Base-by-base conservation (phyloP, 306 rosid species). In the Arachis hypogaea region DNA sequence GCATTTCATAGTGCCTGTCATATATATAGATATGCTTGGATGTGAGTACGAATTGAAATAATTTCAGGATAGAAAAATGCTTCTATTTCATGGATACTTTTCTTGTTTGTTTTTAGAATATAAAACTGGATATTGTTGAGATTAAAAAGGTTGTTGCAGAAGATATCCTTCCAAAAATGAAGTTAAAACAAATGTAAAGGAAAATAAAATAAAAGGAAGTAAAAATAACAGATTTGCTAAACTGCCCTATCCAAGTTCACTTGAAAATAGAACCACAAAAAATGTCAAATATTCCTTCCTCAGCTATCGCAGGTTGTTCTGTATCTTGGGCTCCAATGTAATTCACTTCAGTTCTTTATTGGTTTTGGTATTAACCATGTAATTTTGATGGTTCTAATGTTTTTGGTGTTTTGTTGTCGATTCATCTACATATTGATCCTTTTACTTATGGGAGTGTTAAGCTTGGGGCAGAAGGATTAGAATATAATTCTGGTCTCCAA, bases 61-160 rank as follows among this genome's bases (percentile, higher is more conserved):
- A 29, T 59, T 59, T 81, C 52, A 40, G 58, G 52, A 46, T 33
- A 18, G 49, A 68, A 65, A 59, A 42, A 40, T 8, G 52, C 72
- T 14, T 49, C 40, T 11, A 72, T 28, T 65, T 72, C 22, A 49
- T 36, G 28, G 63, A 57, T 47, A 41, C 58, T 2, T 33, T 33
- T 33, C 38, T 33, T 33, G 38, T 33, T 33, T 33, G 49, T 58
- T n/a, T 49, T 63, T 59, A 40, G 33, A 43, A 40, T 63, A 43
- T 52, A 66, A 40, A 59, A 29, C 7, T 66, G 28, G 11, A 40
- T 59, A 51, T 30, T 42, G 18, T 77, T 70, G 12, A 49, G 50
- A 64, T 66, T 65, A 18, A 63, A 42, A 12, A 43, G 2, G 14
- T 63, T 78, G 45, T 46, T 4, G 22, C 8, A 28, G 29, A 22